These are phyloP conservation scores for Rubroboletus satanas DNA, from an alignment of 768 basidiomycete species.

Conservation along the genomic window DNA sequence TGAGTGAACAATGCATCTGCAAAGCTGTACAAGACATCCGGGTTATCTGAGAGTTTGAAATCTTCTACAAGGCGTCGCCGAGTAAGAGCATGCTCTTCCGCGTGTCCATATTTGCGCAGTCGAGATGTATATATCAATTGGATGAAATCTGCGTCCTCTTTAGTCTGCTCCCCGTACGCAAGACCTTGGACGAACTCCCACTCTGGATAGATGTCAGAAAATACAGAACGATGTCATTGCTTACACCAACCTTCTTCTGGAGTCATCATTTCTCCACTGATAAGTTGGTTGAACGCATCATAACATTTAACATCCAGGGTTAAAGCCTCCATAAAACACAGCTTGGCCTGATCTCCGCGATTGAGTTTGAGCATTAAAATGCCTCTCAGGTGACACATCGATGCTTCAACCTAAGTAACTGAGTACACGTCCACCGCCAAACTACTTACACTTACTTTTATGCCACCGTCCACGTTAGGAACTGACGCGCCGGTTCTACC, in stretches of 20 bases:
- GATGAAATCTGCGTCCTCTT: conserved; percentile 88
- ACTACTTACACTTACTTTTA: conserved; percentile 61
- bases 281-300: conserved; percentile 87
- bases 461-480: conserved; percentile 85
- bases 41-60: conserved; percentile 83
- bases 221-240: neutral
- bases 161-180: conserved; percentile 76
- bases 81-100: conserved; percentile 74
- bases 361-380: conserved; percentile 92
- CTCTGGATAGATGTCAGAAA: conserved; percentile 48
- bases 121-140: conserved; percentile 89
- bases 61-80: conserved; percentile 77
- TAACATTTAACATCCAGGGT: conserved; percentile 95
- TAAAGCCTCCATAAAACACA: conserved; percentile 94
- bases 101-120: conserved; percentile 86
- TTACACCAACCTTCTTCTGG: conserved; percentile 83
- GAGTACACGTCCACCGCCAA: neutral
- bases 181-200: conserved; percentile 94
- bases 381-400: conserved; percentile 93
- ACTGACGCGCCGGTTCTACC: conserved; percentile 66
- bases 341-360: conserved; percentile 85
- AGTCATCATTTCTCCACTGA: conserved; percentile 94
- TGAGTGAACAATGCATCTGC: conserved; percentile 86
- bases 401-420: conserved; percentile 80
- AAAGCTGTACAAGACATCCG: conserved; percentile 86